phyloP scores from a whole-genome alignment of 805 yeast species.

The Cyberlindnera xylosilytica region DNA sequence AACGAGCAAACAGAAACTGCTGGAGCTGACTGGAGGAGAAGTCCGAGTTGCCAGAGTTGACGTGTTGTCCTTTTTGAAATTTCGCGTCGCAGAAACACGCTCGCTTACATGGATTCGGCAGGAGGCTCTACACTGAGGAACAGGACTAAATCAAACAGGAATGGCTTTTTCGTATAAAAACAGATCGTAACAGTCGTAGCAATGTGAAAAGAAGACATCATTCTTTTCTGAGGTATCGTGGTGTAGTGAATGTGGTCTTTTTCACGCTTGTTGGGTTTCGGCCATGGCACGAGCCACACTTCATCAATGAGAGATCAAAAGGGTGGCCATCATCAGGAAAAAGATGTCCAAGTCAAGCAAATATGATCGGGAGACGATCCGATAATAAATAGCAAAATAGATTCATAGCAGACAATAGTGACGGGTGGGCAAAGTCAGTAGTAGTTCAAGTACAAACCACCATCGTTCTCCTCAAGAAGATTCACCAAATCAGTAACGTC shows the following conservation, averaged over 20 bases:
- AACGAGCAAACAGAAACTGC: background rate
- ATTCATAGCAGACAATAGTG: too few species aligned
- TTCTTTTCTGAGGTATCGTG: background rate
- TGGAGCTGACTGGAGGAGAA: too few species aligned
- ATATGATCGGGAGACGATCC: too few species aligned
- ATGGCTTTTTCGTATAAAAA: background rate
- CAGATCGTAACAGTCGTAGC: slow-evolving; percentile 2
- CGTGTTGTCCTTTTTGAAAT: slow-evolving; percentile 2
- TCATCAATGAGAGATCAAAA: too few species aligned
- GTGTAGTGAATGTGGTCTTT: background rate
- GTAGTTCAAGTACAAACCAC: slow-evolving; percentile 64
- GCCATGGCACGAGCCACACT: too few species aligned
- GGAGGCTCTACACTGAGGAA: background rate
- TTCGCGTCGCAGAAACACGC: background rate
- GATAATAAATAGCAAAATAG: too few species aligned
- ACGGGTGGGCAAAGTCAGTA: slow-evolving; percentile 20
- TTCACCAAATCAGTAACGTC: slow-evolving; percentile 63
- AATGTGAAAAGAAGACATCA: background rate
- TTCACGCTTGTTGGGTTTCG: too few species aligned
- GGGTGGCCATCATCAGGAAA: too few species aligned
- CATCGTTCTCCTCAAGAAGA: slow-evolving; percentile 69
- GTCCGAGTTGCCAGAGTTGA: background rate
- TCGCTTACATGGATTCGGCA: background rate
- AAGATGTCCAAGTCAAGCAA: too few species aligned
- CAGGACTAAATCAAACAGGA: too few species aligned